Percentiles rank a stretch among this genome's conserved stretches.
These are phyloP conservation scores for Knoxdaviesia capensis DNA, from an alignment of 2,329 filamentous ascomycete species.

Conservation along the genomic window DNA sequence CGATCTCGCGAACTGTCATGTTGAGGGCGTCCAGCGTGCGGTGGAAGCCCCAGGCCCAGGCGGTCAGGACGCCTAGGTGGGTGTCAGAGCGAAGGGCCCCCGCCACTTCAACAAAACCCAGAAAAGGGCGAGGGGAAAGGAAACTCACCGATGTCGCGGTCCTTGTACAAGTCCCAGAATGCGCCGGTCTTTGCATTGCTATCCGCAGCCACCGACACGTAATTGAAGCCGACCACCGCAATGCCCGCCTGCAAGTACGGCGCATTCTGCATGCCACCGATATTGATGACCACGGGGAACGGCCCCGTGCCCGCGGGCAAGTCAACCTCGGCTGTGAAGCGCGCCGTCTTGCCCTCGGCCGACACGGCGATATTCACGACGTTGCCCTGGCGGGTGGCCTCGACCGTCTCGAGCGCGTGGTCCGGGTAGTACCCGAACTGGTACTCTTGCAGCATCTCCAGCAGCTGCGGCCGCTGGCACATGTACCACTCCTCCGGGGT, in stretches of 20 bases:
- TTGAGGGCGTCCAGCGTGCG: constrained; percentile 31
- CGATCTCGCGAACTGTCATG: constrained; percentile 23
- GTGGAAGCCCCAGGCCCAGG: constrained; percentile 35
- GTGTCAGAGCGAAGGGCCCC: too few relatives aligned
- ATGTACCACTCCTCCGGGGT: constrained; percentile 25
- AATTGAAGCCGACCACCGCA: constrained; percentile 27
- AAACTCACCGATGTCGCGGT: constrained; percentile 18
- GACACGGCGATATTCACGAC: constrained; percentile 21
- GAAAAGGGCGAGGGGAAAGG: too few relatives aligned
- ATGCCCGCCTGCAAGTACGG: constrained; percentile 24
- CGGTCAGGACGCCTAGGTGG: constrained; percentile 26
- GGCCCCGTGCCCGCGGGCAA: constrained; percentile 11
- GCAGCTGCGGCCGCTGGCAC: constrained; percentile 28
- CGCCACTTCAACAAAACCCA: too few relatives aligned
- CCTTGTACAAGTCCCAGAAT: constrained; percentile 27
- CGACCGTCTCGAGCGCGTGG: constrained; percentile 23
- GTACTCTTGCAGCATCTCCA: constrained; percentile 27
- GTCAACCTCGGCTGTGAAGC: constrained; percentile 15
- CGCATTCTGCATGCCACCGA: constrained; percentile 26
- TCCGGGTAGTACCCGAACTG: constrained; percentile 31
- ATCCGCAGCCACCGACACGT: constrained; percentile 24
- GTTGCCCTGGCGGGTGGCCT: constrained; percentile 22
- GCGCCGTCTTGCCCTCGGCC: constrained; percentile 20
- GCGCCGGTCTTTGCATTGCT: constrained; percentile 26
- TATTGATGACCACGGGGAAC: constrained; percentile 26